Evolutionary conservation across 1,284 basidiomycete species (phyloP), one percentile per base, ranked within the genome.

Genomic region (Agroathelia rolfsii): DNA sequence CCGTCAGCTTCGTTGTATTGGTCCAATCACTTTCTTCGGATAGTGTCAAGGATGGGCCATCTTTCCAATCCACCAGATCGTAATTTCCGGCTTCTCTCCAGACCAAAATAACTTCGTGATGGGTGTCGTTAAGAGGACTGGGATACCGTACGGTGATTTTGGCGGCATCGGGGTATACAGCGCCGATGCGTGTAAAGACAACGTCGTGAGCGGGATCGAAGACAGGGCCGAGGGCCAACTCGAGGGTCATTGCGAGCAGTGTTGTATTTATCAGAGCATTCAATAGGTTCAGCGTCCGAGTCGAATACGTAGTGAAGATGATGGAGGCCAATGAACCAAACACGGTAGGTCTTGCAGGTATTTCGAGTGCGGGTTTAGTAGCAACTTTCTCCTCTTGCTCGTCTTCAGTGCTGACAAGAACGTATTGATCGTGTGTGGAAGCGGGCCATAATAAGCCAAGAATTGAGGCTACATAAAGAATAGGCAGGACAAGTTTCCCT

Each of bases 81-180:
- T 32, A 38, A 5, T 46, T 39, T 4, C 38, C 32, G 3, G 45
- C 30, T 22, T 69, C 63, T 16, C 73, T 60, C 58, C 67, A 78
- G 10, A 70, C 46, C 24, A 77, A 32, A 17, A 56, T 59, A 11
- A 68, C 48, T 25, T 50, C 36, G 13, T 49, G 43, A 5, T 59
- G 49, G 4, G 54, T 53, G 17, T 39, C 26, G 30, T 62, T 48
- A n/a, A n/a, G n/a, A 18, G 32, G 24, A 38, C 43, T 28, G 13
- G 79, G 77, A 46, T 76, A 71, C 17, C 80, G 70, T 9, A 74
- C 66, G 21, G 66, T 55, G 28, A 84, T 61, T 50, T 81, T 83
- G 38, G 58, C 75, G 30, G 60, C 58, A 41, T 75, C 69, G 8
- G 75, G 69, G 45, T 73, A 69, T 30, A 84, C 66, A 3, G 79